These are phyloP conservation scores for Malassezia cuniculi DNA, from an alignment of 1,284 basidiomycete species.

Conservation along the genomic window DNA sequence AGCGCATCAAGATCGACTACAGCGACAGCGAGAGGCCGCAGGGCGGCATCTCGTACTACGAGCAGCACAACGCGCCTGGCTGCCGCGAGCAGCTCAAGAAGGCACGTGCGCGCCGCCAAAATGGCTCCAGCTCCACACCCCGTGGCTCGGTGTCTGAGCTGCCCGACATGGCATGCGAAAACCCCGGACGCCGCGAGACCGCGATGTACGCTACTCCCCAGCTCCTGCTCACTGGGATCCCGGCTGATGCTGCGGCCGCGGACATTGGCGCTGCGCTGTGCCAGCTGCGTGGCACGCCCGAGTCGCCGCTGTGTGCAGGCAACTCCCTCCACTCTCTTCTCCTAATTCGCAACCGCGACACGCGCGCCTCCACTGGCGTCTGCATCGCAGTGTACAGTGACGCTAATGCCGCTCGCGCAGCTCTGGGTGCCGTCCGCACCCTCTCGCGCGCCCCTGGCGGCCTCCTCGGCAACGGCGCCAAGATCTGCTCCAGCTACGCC, in stretches of 20 bases:
- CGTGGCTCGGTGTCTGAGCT: background rate
- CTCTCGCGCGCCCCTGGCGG: background rate
- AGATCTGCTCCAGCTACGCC: constrained; percentile 6
- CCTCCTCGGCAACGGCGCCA: background rate
- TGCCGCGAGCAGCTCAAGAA: constrained; percentile 12
- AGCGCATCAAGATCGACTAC: constrained; percentile 15
- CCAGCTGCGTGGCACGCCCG: background rate
- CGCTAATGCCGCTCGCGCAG: constrained; percentile 5
- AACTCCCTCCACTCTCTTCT: background rate
- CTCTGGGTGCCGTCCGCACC: constrained; percentile 4
- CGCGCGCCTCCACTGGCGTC: constrained; percentile 1
- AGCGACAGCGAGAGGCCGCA: constrained; percentile 15
- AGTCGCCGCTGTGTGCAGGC: background rate
- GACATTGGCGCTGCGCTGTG: constrained; percentile 4
- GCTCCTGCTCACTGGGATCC: constrained; percentile 9
- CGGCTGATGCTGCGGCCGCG: background rate
- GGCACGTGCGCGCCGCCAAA: constrained; percentile 3
- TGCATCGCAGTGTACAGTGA: constrained; percentile 4
- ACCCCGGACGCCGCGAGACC: constrained; percentile 12
- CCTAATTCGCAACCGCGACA: constrained; percentile 6
- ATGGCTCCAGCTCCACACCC: background rate
- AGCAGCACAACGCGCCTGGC: constrained; percentile 15
- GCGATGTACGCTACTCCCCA: constrained; percentile 5
- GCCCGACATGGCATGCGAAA: constrained; percentile 8
- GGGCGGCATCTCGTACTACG: constrained; percentile 15